Percentiles rank a stretch among this genome's conserved stretches.
Evolutionary conservation across 202 grass and related monocot species (phyloP).

Genomic region (Zoysia matrella): DNA sequence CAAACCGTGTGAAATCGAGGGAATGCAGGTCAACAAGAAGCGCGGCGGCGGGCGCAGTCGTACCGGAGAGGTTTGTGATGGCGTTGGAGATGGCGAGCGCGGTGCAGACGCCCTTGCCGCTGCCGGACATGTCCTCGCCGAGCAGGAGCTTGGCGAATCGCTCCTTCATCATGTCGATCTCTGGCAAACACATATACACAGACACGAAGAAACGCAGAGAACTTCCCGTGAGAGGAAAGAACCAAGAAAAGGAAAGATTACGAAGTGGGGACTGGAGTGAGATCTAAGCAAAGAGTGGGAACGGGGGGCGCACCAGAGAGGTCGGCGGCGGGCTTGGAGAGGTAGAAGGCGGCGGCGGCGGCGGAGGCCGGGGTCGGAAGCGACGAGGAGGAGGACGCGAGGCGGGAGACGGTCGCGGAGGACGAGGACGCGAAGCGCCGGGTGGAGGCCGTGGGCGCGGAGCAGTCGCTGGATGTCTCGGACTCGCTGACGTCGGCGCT

Average conservation of each 20-base stretch:
- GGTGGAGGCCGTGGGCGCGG: constrained; percentile 41
- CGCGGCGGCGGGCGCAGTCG: not conserved
- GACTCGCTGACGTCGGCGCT: constrained; percentile 97
- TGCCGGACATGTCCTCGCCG: constrained; percentile 99
- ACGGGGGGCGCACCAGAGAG: constrained; percentile 55
- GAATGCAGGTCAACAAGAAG: constrained; percentile 32
- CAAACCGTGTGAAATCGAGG: not conserved
- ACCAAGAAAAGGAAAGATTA: constrained; percentile 24
- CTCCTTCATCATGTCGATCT: constrained; percentile 99
- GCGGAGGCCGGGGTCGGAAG: constrained; percentile 61
- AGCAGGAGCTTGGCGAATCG: constrained; percentile 98
- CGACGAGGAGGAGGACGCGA: constrained; percentile 69
- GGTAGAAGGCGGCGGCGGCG: constrained; percentile 48
- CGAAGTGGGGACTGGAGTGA: constrained; percentile 37
- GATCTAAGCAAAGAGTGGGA: constrained; percentile 48
- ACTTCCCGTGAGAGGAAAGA: constrained; percentile 31
- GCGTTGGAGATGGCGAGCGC: constrained; percentile 98
- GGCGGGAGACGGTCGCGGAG: constrained; percentile 58
- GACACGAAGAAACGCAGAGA: not conserved
- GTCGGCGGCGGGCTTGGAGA: constrained; percentile 67
- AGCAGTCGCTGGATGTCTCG: constrained; percentile 86
- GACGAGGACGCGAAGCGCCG: constrained; percentile 65
- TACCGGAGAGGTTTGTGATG: constrained; percentile 97
- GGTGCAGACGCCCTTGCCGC: constrained; percentile 98
- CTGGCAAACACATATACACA: constrained; percentile 26